Conservation (phyloP, 1,284 basidiomycete species). For the Cutaneotrichosporon curvatum region DNA sequence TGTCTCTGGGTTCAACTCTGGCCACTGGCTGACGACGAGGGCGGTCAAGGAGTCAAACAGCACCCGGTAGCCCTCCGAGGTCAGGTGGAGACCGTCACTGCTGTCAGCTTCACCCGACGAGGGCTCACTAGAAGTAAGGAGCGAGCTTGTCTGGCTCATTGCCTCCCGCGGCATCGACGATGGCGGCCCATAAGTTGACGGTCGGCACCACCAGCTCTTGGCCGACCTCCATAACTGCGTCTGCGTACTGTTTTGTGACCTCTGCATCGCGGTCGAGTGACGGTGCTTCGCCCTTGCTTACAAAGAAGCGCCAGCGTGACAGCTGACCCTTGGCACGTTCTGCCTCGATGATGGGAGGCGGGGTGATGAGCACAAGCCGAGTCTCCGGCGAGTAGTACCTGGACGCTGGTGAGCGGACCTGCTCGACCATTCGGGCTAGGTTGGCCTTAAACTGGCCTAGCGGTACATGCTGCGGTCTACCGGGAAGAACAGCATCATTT, state of each 20-base stretch:
- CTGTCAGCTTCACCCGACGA: neutral
- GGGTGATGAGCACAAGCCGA: constrained; percentile 68
- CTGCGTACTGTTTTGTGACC: constrained; percentile 59
- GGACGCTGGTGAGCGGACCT: constrained; percentile 58
- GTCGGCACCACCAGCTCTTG: constrained; percentile 53
- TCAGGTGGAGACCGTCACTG: constrained; percentile 71
- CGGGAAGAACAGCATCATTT: constrained; percentile 65
- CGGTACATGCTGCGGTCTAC: constrained; percentile 52
- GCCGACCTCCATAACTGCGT: constrained; percentile 53
- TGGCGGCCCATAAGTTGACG: constrained; percentile 61
- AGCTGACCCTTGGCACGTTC: constrained; percentile 38
- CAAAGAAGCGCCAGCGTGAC: constrained; percentile 40
- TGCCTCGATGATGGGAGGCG: constrained; percentile 68
- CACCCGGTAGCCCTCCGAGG: constrained; percentile 62
- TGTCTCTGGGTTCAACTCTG: constrained; percentile 55
- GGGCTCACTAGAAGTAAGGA: constrained; percentile 37
- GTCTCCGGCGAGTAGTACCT: constrained; percentile 65
- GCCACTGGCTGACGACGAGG: constrained; percentile 55
- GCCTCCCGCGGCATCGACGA: constrained; percentile 61
- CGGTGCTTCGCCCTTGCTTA: constrained; percentile 25
- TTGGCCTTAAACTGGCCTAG: constrained; percentile 61
- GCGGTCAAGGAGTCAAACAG: constrained; percentile 58
- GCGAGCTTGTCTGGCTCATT: constrained; percentile 49
- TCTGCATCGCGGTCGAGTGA: constrained; percentile 56
- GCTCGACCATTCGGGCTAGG: constrained; percentile 56